Evolutionary conservation across 352 stramenopile genomes (phyloP).

Genomic region (Globisporangium nagaii): DNA sequence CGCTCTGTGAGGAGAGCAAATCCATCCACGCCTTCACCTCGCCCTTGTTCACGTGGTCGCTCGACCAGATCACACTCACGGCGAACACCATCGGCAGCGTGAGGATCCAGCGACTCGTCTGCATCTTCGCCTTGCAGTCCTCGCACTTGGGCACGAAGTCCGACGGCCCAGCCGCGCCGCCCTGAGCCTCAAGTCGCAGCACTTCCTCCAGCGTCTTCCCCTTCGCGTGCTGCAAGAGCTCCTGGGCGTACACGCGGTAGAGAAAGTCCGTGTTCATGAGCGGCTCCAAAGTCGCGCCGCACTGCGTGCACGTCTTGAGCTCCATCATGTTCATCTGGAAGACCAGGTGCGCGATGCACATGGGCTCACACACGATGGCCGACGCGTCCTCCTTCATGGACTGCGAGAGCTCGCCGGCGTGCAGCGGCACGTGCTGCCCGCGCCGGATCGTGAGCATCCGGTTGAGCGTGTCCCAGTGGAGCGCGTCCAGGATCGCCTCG

Average conservation of each 20-base stretch:
- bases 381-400: conserved; percentile 50
- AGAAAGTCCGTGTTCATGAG: conserved; percentile 84
- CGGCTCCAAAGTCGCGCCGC: conserved; percentile 59
- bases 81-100: conserved; percentile 84
- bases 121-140: conserved; percentile 44
- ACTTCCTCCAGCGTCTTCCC: conserved; percentile 52
- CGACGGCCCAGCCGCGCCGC: neutral
- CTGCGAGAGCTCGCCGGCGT: conserved; percentile 39
- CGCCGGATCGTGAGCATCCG: conserved; percentile 56
- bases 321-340: conserved; percentile 89
- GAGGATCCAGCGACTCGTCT: conserved; percentile 64
- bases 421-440: conserved; percentile 2
- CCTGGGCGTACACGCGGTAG: conserved; percentile 76
- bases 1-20: conserved; percentile 49
- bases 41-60: conserved; percentile 51
- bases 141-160: conserved; percentile 31
- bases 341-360: conserved; percentile 74
- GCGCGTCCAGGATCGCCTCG: conserved; percentile 69
- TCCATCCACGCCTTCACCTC: conserved; percentile 73
- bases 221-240: conserved; percentile 34
- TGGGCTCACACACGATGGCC: conserved; percentile 68
- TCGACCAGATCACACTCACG: conserved; percentile 80
- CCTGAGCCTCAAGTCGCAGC: conserved; percentile 46
- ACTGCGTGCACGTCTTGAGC: conserved; percentile 54
- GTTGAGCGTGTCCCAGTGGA: conserved; percentile 79